Conservation (phyloP, 2,329 filamentous ascomycete species). For the Botryosphaeria dothidea region DNA sequence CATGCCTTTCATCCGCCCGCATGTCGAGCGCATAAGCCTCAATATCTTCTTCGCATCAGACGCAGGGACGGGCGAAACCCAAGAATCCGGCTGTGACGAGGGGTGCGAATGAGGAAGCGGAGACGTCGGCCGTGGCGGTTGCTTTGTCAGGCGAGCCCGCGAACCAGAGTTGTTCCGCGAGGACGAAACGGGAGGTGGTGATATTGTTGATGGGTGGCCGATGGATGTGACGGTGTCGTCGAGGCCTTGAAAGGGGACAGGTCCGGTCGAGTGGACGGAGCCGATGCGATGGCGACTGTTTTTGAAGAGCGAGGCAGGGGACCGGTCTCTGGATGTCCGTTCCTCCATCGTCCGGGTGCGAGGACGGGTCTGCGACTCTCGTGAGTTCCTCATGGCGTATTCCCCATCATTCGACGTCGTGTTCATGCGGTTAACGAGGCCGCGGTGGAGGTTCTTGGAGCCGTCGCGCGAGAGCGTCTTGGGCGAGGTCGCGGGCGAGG, state of each 20-base stretch:
- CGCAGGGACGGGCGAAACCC: constrained; percentile 50
- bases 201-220: constrained; percentile 42
- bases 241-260: constrained; percentile 51
- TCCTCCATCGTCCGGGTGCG: constrained; percentile 55
- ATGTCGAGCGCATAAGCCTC: constrained; percentile 73
- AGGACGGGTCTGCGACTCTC: constrained; percentile 55
- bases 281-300: constrained; percentile 66
- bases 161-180: constrained; percentile 28
- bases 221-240: constrained; percentile 44
- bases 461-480: constrained; percentile 10
- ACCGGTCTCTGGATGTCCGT: constrained; percentile 40
- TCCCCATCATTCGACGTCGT: constrained; percentile 36
- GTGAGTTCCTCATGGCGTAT: constrained; percentile 30
- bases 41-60: constrained; percentile 72
- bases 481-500: constrained; percentile 19
- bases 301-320: constrained; percentile 42
- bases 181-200: constrained; percentile 31
- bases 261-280: constrained; percentile 66
- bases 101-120: constrained; percentile 32
- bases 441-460: constrained; percentile 12
- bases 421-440: constrained; percentile 32
- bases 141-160: constrained; percentile 34
- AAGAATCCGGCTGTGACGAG: constrained; percentile 34
- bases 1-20: constrained; percentile 77
- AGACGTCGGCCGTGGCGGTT: constrained; percentile 26